Conservation (phyloP, 495 filamentous ascomycete genomes). For the Penicillium malachiteum region DNA sequence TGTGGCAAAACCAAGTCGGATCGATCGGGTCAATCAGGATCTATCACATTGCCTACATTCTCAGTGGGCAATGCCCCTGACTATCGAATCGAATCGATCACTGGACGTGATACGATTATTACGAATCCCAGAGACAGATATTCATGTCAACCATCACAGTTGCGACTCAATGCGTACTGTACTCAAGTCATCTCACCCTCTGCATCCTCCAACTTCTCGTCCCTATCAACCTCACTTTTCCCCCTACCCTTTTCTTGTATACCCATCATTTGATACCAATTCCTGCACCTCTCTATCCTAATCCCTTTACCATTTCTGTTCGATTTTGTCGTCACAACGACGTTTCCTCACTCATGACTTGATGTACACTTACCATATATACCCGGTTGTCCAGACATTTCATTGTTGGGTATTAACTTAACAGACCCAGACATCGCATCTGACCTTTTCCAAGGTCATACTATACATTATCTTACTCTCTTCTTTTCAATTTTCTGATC, state of each 20-base stretch:
- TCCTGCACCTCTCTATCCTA: neutral
- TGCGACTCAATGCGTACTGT: too few relatives aligned
- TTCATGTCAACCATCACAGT: too few relatives aligned
- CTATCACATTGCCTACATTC: too few relatives aligned
- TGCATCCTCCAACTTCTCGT: neutral
- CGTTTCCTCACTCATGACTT: constrained; percentile 23
- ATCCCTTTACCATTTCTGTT: neutral
- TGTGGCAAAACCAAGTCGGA: too few relatives aligned
- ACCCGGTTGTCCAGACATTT: constrained; percentile 19
- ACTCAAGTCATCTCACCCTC: neutral
- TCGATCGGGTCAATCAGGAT: too few relatives aligned
- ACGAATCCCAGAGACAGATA: too few relatives aligned
- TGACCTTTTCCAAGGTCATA: too few relatives aligned
- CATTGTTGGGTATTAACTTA: constrained; percentile 1
- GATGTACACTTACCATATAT: constrained; percentile 29
- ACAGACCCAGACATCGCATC: neutral
- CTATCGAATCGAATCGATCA: too few relatives aligned
- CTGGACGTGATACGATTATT: too few relatives aligned
- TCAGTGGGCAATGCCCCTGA: too few relatives aligned
- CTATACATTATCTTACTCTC: too few relatives aligned
- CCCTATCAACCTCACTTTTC: neutral
- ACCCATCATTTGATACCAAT: neutral
- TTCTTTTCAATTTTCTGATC: too few relatives aligned
- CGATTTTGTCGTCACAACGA: neutral
- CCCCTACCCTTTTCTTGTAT: neutral